Conservation (phyloP, 2,329 filamentous ascomycete species). For the Fusarium sp. region DNA sequence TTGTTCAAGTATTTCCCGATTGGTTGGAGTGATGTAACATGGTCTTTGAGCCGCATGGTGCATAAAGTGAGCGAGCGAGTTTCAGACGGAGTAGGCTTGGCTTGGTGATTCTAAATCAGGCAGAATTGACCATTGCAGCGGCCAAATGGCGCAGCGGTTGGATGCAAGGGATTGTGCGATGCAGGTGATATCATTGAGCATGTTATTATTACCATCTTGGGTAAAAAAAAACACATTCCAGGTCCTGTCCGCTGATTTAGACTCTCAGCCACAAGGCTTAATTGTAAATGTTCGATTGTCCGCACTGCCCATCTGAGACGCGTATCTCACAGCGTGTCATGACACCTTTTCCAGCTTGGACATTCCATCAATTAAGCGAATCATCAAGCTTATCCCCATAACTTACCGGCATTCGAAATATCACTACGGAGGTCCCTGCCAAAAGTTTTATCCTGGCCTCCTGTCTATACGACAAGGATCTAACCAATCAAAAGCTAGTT, state of each 20-base stretch:
- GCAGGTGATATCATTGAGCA: neutral
- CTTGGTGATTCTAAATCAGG: neutral
- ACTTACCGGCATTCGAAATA: fast-evolving
- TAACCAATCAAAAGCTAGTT: no score
- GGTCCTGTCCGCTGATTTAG: no score
- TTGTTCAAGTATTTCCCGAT: neutral
- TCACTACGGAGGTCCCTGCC: no score
- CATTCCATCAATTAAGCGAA: neutral
- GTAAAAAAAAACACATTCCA: no score
- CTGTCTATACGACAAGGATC: no score
- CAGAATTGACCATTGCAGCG: no score
- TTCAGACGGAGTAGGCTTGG: neutral
- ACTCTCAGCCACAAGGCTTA: no score
- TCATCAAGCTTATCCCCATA: neutral
- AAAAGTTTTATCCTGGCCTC: no score
- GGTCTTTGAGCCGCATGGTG: neutral
- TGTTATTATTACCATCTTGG: neutral
- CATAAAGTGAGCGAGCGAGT: neutral
- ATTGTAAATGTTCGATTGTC: fast-evolving
- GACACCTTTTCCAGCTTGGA: fast-evolving
- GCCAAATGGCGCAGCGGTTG: neutral
- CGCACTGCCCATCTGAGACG: neutral
- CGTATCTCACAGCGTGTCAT: fast-evolving
- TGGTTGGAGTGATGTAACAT: neutral
- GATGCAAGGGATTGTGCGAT: no score